A percentile compares a stretch with the other conserved stretches of the same genome.
These are phyloP conservation scores for Pseudogymnoascus sp. DNA, from an alignment of 2,329 filamentous ascomycete genomes.

Conservation along the genomic window DNA sequence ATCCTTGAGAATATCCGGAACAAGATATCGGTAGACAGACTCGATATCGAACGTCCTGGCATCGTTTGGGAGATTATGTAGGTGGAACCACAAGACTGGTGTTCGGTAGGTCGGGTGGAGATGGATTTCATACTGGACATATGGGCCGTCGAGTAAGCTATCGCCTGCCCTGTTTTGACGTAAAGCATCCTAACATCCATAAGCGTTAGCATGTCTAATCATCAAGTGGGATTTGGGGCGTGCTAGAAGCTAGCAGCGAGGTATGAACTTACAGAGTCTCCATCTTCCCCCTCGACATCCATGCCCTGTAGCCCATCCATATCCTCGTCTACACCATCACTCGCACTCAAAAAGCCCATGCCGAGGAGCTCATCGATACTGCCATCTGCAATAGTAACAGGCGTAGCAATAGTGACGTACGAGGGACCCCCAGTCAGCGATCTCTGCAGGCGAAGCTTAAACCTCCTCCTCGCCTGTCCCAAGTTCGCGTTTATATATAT, in stretches of 20 bases:
- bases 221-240: slow-evolving; percentile 20
- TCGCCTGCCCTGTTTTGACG: neutral
- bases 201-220: neutral
- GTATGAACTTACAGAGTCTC: slow-evolving; percentile 21
- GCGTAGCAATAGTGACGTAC: slow-evolving; percentile 25
- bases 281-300: slow-evolving; percentile 21
- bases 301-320: slow-evolving; percentile 16
- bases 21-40: slow-evolving; percentile 60
- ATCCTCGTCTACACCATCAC: slow-evolving; percentile 10
- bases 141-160: slow-evolving; percentile 19
- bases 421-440: slow-evolving; percentile 21
- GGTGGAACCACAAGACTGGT: slow-evolving; percentile 67
- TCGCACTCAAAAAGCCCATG: slow-evolving; percentile 18
- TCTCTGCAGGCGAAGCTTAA: slow-evolving; percentile 43
- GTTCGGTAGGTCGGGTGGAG: slow-evolving; percentile 66
- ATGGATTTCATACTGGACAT: slow-evolving; percentile 58
- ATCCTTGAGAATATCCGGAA: slow-evolving; percentile 56
- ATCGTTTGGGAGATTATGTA: slow-evolving; percentile 48
- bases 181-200: neutral
- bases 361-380: slow-evolving; percentile 21
- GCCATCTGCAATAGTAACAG: slow-evolving; percentile 22
- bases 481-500: slow-evolving; percentile 50
- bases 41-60: slow-evolving; percentile 55
- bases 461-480: slow-evolving; percentile 43
- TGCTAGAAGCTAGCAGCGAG: neutral